Evolutionary conservation across 2,329 filamentous ascomycete species (phyloP).

Genomic region (Sordariomycetes sp.): DNA sequence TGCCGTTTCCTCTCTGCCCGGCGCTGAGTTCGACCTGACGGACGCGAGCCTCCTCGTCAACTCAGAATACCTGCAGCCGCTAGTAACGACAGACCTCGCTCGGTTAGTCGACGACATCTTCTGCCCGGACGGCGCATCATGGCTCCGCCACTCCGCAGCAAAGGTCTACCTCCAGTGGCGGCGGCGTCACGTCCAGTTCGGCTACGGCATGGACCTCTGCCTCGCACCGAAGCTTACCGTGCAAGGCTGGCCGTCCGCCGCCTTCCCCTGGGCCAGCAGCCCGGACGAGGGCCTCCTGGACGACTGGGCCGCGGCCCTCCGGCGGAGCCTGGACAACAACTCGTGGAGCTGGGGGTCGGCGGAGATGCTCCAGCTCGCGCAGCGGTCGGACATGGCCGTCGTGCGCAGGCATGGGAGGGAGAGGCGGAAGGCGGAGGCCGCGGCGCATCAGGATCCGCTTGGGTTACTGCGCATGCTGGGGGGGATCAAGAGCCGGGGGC

Average conservation of each 20-base stretch:
- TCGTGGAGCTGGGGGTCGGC: neutral
- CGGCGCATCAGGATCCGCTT: constrained; percentile 2
- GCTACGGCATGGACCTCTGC: constrained; percentile 3
- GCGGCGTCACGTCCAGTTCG: constrained; percentile 1
- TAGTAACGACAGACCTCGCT: constrained; percentile 61
- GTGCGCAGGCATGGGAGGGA: neutral
- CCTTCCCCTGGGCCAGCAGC: neutral
- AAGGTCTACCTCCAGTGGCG: constrained; percentile 66
- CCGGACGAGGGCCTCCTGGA: neutral
- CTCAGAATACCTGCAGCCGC: constrained; percentile 73
- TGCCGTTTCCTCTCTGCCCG: constrained; percentile 45
- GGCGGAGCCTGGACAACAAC: neutral
- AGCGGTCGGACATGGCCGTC: neutral
- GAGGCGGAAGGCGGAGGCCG: neutral
- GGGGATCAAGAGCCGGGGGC: neutral
- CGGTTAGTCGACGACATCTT: constrained; percentile 63
- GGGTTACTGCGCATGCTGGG: constrained; percentile 1
- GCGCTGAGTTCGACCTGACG: constrained; percentile 66
- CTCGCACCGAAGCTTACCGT: neutral
- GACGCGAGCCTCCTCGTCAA: constrained; percentile 91
- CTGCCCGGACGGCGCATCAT: constrained; percentile 62
- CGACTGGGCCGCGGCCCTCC: constrained; percentile 2
- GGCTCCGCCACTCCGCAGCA: constrained; percentile 70
- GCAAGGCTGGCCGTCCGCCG: neutral
- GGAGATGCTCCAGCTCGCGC: neutral